Evolutionary conservation across 2,329 filamentous ascomycete species (phyloP).

Genomic region (Epicoccum sorghinum): DNA sequence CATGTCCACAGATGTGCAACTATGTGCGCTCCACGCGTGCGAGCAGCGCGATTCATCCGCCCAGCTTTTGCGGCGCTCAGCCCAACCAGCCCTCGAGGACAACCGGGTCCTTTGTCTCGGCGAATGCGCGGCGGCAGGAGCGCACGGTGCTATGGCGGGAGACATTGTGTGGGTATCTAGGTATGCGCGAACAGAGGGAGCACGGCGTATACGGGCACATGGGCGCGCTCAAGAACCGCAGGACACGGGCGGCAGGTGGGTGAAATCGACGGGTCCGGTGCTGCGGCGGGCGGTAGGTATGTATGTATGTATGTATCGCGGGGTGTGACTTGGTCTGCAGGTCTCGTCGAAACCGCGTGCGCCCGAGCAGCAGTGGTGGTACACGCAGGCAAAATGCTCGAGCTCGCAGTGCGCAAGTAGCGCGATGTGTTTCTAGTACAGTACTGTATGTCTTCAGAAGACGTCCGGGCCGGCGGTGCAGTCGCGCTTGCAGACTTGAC

Average conservation of each 20-base stretch:
- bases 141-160: conserved; percentile 42
- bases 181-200: conserved; percentile 45
- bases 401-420: conserved; percentile 15
- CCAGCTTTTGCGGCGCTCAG: conserved; percentile 30
- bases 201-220: conserved; percentile 46
- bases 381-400: conserved; percentile 19
- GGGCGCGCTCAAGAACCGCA: conserved; percentile 41
- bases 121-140: conserved; percentile 35
- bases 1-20: conserved; percentile 23
- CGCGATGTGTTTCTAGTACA: conserved; percentile 7
- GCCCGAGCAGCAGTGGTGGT: conserved; percentile 19
- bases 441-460: conserved; percentile 10
- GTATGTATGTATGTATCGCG: conserved; percentile 5
- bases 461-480: conserved; percentile 5
- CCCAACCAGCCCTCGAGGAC: conserved; percentile 43
- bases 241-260: conserved; percentile 22
- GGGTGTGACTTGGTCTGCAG: conserved; percentile 30
- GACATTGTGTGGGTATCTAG: conserved; percentile 43
- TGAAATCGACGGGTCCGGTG: not conserved
- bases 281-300: conserved; percentile 1
- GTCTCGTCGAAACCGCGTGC: conserved; percentile 23
- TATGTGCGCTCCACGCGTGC: conserved; percentile 20
- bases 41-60: conserved; percentile 15
- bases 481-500: conserved; percentile 6
- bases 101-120: conserved; percentile 44